A percentile compares a stretch with the other conserved stretches of the same genome.
These are phyloP conservation scores for Fusarium sp. DNA, from an alignment of 2,329 filamentous ascomycete species.

Conservation along the genomic window DNA sequence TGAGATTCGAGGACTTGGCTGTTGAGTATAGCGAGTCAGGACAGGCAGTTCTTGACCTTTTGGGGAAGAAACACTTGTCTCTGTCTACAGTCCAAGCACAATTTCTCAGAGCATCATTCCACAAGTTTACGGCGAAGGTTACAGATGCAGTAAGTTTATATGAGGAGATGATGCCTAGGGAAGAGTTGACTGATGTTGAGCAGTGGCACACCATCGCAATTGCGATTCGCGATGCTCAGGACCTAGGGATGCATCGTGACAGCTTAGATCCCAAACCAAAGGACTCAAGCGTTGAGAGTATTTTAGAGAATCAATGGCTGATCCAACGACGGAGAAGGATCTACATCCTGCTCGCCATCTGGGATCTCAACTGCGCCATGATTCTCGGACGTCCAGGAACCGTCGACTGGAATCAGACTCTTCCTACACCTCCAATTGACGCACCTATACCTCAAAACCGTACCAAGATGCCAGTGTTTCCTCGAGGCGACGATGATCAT, in stretches of 20 bases:
- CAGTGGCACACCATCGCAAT: conserved; percentile 68
- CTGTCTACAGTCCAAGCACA: conserved; percentile 68
- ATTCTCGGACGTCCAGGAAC: conserved; percentile 68
- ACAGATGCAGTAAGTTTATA: conserved; percentile 61
- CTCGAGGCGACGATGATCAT: conserved; percentile 62
- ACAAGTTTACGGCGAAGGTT: conserved; percentile 70
- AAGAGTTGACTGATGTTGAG: background rate
- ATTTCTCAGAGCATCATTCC: conserved; percentile 66
- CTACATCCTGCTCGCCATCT: conserved; percentile 65
- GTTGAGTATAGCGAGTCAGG: conserved; percentile 71
- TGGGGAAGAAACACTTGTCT: conserved; percentile 69
- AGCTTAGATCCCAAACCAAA: conserved; percentile 62
- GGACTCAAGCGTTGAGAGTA: conserved; percentile 59
- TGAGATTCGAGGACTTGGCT: conserved; percentile 71
- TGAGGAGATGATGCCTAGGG: background rate
- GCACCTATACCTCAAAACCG: conserved; percentile 60
- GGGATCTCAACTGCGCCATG: conserved; percentile 65
- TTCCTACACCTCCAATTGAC: conserved; percentile 65
- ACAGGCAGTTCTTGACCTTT: conserved; percentile 62
- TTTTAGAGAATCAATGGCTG: conserved; percentile 68
- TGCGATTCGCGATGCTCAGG: conserved; percentile 71
- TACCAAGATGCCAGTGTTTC: conserved; percentile 60
- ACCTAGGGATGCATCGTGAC: conserved; percentile 69
- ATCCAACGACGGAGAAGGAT: conserved; percentile 66
- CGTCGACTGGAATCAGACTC: conserved; percentile 61